Evolutionary conservation across 306 rosid genomes (phyloP).

Genomic region (Notholithocarpus densiflorus): DNA sequence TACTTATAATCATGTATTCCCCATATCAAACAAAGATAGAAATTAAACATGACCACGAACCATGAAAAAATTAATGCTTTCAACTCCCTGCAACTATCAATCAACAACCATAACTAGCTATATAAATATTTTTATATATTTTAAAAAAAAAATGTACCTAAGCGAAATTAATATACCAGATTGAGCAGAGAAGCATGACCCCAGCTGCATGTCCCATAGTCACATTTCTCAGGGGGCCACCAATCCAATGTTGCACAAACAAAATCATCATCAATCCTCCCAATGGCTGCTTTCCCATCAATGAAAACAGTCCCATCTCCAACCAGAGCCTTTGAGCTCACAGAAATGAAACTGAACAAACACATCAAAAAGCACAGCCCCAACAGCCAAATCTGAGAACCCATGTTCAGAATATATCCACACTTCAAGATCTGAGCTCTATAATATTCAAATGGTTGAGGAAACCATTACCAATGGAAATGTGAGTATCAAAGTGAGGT

Average conservation of each 20-base stretch:
- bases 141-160: neutral
- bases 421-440: slow-evolving; percentile 36
- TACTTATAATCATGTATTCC: neutral
- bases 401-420: slow-evolving; percentile 45
- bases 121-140: neutral
- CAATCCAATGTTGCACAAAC: slow-evolving; percentile 93
- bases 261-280: slow-evolving; percentile 70
- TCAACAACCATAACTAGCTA: neutral
- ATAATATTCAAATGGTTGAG: too few relatives aligned
- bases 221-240: slow-evolving; percentile 99
- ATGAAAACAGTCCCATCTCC: slow-evolving; percentile 35
- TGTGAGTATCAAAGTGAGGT: too few relatives aligned
- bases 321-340: slow-evolving; percentile 23
- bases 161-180: slow-evolving; percentile 49
- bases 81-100: neutral
- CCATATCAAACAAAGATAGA: neutral
- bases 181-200: slow-evolving; percentile 80
- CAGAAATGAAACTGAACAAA: slow-evolving; percentile 26
- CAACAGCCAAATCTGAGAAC: slow-evolving; percentile 42
- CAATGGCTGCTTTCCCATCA: slow-evolving; percentile 57
- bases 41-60: neutral
- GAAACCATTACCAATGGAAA: too few relatives aligned
- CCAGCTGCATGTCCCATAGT: slow-evolving; percentile 89
- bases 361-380: slow-evolving; percentile 47
- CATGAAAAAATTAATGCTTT: neutral